Percentiles rank a stretch among this genome's conserved stretches.
These are phyloP conservation scores for Claviceps citrina DNA, from an alignment of 2,329 filamentous ascomycete genomes.

Conservation along the genomic window DNA sequence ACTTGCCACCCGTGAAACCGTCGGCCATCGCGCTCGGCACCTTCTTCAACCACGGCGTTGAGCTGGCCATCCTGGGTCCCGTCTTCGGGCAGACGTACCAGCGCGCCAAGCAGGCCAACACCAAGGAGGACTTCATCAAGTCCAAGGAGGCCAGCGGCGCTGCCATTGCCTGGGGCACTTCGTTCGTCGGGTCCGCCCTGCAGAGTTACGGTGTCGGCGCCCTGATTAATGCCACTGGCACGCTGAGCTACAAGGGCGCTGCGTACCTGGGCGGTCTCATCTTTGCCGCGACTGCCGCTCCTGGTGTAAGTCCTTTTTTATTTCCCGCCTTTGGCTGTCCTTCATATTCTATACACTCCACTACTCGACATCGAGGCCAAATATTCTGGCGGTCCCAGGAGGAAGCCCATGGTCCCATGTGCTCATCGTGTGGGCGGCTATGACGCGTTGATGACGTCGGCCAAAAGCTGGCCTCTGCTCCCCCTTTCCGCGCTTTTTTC, in stretches of 20 bases:
- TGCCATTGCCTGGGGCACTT: conserved; percentile 79
- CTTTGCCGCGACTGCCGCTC: conserved; percentile 82
- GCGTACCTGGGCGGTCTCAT: conserved; percentile 83
- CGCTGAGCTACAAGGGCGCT: conserved; percentile 90
- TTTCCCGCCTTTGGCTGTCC: not conserved
- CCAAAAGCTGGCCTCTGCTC: not conserved
- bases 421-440: no score
- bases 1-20: conserved; percentile 72
- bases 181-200: conserved; percentile 72
- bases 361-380: no score
- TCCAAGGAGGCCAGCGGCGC: conserved; percentile 84
- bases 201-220: conserved; percentile 84
- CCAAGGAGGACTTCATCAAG: conserved; percentile 89
- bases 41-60: conserved; percentile 84
- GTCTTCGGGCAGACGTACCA: conserved; percentile 92
- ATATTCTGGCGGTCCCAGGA: no score
- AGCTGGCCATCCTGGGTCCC: conserved; percentile 73
- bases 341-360: no score
- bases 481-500: not conserved
- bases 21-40: conserved; percentile 94
- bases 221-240: conserved; percentile 86
- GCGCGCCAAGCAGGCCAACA: conserved; percentile 78
- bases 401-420: no score
- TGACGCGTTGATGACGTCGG: conserved; percentile 1
- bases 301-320: conserved; percentile 43